phyloP scores from a whole-genome alignment of 768 basidiomycete species.

The Pilatotrama ljubarskyi region DNA sequence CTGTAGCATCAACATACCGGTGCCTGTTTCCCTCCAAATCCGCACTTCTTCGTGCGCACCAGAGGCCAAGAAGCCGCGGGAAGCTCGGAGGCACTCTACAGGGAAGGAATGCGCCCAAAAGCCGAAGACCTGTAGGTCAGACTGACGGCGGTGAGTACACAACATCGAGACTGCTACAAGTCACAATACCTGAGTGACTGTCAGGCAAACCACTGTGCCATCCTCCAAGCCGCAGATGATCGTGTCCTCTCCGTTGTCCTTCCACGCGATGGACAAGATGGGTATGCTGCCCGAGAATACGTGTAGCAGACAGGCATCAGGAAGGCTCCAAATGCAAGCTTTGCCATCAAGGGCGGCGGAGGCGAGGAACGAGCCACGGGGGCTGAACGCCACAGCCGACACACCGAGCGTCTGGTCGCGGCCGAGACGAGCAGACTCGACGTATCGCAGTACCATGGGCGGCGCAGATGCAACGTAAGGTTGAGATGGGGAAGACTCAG shows the following conservation, averaged over 20 bases:
- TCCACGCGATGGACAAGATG: background rate
- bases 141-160: background rate
- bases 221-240: conserved; percentile 12
- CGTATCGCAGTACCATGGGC: conserved; percentile 5
- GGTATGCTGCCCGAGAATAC: background rate
- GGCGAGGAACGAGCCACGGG: background rate
- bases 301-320: background rate
- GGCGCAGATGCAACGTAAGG: background rate
- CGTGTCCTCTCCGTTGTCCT: background rate
- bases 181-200: background rate
- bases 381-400: conserved; percentile 6
- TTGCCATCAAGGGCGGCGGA: conserved; percentile 1
- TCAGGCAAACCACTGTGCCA: background rate
- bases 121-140: background rate
- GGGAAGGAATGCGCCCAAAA: conserved; percentile 8
- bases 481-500: background rate
- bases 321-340: conserved; percentile 3
- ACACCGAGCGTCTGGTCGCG: background rate
- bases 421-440: background rate
- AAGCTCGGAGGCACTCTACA: background rate
- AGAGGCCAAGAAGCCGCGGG: background rate
- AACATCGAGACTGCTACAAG: background rate
- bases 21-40: background rate
- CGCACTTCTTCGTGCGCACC: conserved; percentile 3
- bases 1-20: no score